Percentiles rank a stretch among this genome's conserved stretches.
phyloP scores from a whole-genome alignment of 2,329 filamentous ascomycete genomes.

The Nannizziopsis arthrosporioides region DNA sequence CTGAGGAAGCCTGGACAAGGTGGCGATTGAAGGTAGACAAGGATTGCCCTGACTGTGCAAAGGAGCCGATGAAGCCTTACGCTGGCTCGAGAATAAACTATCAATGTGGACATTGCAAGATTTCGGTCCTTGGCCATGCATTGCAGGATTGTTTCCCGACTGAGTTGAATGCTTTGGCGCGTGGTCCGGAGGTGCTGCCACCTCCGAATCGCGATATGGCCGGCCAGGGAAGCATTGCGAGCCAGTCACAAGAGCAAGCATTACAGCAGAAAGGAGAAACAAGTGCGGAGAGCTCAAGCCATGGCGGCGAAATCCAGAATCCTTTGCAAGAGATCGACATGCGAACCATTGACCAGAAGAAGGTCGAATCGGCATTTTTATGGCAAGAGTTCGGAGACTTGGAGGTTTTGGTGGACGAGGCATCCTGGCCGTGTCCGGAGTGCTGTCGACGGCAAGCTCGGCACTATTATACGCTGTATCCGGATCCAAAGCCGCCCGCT shows the following conservation, averaged over 20 bases:
- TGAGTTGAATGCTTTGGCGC: not conserved
- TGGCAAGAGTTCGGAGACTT: slow-evolving; percentile 6
- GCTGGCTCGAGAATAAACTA: not conserved
- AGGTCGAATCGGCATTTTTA: slow-evolving; percentile 1
- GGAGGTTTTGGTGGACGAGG: not conserved
- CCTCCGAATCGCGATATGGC: not conserved
- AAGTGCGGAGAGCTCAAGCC: no score
- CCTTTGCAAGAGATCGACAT: not conserved
- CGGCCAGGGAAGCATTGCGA: not conserved
- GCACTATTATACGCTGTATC: no score
- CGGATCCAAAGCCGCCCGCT: no score
- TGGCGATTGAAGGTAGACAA: not conserved
- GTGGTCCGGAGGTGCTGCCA: not conserved
- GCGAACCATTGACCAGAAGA: not conserved
- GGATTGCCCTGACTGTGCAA: slow-evolving; percentile 8
- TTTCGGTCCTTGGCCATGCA: not conserved
- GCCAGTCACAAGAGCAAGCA: not conserved
- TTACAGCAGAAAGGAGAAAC: no score
- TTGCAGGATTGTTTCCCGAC: slow-evolving; percentile 12
- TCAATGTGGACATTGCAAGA: slow-evolving; percentile 7
- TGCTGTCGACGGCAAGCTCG: not conserved
- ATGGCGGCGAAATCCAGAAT: not conserved
- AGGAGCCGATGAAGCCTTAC: slow-evolving; percentile 1
- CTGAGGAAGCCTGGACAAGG: slow-evolving; percentile 12
- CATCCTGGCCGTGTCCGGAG: not conserved